Conservation (phyloP, 805 yeast species). For the Komagataella mondaviorum region DNA sequence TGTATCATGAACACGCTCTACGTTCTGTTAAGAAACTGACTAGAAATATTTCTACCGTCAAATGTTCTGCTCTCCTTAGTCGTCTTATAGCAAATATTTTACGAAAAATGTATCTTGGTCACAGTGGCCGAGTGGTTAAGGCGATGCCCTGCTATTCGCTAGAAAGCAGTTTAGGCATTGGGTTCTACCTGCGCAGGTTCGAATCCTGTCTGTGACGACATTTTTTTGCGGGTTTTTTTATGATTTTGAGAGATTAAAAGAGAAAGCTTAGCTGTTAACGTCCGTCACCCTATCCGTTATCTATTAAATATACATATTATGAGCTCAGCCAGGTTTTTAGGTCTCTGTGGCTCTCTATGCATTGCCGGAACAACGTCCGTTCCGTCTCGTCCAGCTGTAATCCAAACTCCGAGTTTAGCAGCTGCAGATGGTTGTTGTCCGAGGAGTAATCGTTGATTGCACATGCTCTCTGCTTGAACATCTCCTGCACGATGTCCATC, state of each 20-base stretch:
- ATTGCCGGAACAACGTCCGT: slow-evolving; percentile 36
- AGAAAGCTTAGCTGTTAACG: background rate
- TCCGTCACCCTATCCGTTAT: background rate
- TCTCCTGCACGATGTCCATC: slow-evolving; percentile 26
- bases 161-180: slow-evolving; percentile 44
- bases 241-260: background rate
- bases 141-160: slow-evolving; percentile 52
- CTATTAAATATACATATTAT: too few species aligned
- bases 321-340: slow-evolving; percentile 25
- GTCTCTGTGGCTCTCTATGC: slow-evolving; percentile 36
- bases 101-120: slow-evolving; percentile 13
- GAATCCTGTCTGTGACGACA: slow-evolving; percentile 98
- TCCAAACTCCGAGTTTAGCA: slow-evolving; percentile 40
- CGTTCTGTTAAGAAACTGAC: too few species aligned
- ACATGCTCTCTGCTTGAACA: slow-evolving; percentile 53
- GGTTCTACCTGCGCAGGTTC: slow-evolving; percentile 97
- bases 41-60: too few species aligned
- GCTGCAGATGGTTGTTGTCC: slow-evolving; percentile 13
- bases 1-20: too few species aligned
- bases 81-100: background rate
- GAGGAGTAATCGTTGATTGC: slow-evolving; percentile 52
- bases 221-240: slow-evolving; percentile 18
- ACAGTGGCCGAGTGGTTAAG: slow-evolving; percentile 69
- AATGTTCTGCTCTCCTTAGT: too few species aligned
- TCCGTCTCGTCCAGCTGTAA: slow-evolving; percentile 70